Conservation (phyloP, 257 asterid genomes). For the Paraleonurus japonicus region DNA sequence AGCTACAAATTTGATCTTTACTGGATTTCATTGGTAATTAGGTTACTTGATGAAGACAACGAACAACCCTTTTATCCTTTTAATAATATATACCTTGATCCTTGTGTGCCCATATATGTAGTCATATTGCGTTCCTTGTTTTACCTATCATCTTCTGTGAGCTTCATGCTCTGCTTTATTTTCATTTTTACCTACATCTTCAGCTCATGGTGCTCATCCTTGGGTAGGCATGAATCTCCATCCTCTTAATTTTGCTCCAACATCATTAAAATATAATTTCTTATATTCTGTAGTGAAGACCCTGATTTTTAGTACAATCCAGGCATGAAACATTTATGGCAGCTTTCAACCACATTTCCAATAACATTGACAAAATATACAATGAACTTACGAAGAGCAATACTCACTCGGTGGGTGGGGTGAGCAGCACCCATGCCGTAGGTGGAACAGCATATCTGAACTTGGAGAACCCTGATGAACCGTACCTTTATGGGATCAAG, state of each 20-base stretch:
- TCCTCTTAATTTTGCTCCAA: constrained; percentile 10
- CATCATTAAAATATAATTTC: background rate
- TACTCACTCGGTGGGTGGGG: constrained; percentile 53
- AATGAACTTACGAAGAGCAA: constrained; percentile 87
- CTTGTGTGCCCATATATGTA: too few species aligned
- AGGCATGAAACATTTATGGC: constrained; percentile 86
- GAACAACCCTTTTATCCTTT: background rate
- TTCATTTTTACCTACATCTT: background rate
- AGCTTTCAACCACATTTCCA: constrained; percentile 84
- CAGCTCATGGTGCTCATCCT: background rate
- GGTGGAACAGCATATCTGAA: constrained; percentile 94
- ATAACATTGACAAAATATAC: constrained; percentile 84
- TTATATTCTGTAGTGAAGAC: constrained; percentile 11
- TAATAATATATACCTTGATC: too few species aligned
- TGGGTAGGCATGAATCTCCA: too few species aligned
- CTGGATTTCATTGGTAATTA: constrained; percentile 8
- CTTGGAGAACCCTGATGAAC: constrained; percentile 94
- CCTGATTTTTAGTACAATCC: constrained; percentile 32
- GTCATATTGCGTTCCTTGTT: background rate
- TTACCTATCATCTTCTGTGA: background rate
- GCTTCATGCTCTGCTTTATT: background rate
- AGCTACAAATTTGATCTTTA: background rate
- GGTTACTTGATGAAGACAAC: background rate
- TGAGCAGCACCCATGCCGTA: constrained; percentile 77
- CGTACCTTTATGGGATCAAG: constrained; percentile 89